Conservation (phyloP, 345 rosid species). For the Limnanthes douglasii region DNA sequence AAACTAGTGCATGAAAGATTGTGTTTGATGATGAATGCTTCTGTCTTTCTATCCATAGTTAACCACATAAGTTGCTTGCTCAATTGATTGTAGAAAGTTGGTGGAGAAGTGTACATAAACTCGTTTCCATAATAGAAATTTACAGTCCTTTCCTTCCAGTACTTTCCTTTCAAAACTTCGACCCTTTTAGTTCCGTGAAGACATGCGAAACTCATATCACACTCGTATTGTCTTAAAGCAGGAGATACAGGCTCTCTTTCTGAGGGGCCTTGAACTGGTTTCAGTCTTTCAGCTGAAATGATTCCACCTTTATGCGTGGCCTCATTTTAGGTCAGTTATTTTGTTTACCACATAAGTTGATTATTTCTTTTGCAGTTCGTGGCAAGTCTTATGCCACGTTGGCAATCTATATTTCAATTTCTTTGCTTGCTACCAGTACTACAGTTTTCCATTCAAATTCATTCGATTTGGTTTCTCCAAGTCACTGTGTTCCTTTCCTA, state of each 20-base stretch:
- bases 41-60: constrained; percentile 4
- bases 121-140: constrained; percentile 9
- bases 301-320: constrained; percentile 96
- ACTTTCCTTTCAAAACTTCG: constrained; percentile 50
- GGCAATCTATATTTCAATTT: constrained; percentile 30
- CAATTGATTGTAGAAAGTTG: constrained; percentile 29
- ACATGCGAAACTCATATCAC: constrained; percentile 46
- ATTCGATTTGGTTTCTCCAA: constrained; percentile 11
- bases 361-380: constrained; percentile 27
- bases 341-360: constrained; percentile 54
- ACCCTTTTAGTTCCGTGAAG: constrained; percentile 42
- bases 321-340: constrained; percentile 99
- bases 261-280: constrained; percentile 91
- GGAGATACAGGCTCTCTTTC: constrained; percentile 96
- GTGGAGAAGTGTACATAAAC: too few species aligned
- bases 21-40: constrained; percentile 5
- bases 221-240: constrained; percentile 99
- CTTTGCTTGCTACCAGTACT: constrained; percentile 4
- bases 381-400: constrained; percentile 45
- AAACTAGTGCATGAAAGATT: neutral
- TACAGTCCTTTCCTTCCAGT: constrained; percentile 35
- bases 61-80: constrained; percentile 16
- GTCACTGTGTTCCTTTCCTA: constrained; percentile 13
- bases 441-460: constrained; percentile 13
- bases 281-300: constrained; percentile 94